These are phyloP conservation scores for Colletotrichum tamarilloi DNA, from an alignment of 2,329 filamentous ascomycete species.

Conservation along the genomic window DNA sequence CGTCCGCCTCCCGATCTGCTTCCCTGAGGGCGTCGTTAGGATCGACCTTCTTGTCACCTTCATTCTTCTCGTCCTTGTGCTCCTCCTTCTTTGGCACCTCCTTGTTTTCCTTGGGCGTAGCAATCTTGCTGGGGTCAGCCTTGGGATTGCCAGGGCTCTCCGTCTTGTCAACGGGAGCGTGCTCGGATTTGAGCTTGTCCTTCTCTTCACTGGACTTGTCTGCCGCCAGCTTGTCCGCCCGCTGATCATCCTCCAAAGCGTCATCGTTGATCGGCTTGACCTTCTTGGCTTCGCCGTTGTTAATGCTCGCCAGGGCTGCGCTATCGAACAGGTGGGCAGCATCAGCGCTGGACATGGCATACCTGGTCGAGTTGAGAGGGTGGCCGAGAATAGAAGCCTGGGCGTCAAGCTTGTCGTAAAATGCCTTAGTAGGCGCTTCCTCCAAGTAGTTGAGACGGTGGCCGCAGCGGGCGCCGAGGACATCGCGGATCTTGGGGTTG, in stretches of 20 bases:
- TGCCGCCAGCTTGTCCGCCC: constrained; percentile 18
- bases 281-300: constrained; percentile 23
- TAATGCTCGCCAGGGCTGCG: constrained; percentile 22
- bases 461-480: constrained; percentile 35
- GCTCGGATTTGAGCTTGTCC: constrained; percentile 26
- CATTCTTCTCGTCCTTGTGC: constrained; percentile 16
- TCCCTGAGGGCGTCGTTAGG: constrained; percentile 32
- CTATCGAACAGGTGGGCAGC: constrained; percentile 30
- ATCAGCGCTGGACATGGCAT: constrained; percentile 32
- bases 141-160: constrained; percentile 29
- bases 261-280: constrained; percentile 25
- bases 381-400: constrained; percentile 27
- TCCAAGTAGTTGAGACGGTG: constrained; percentile 37
- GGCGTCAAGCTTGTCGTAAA: constrained; percentile 35
- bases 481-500: constrained; percentile 34
- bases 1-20: constrained; percentile 12
- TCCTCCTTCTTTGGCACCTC: constrained; percentile 5
- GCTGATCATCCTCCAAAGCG: constrained; percentile 32
- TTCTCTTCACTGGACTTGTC: constrained; percentile 29
- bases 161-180: constrained; percentile 23
- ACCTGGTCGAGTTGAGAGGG: constrained; percentile 33
- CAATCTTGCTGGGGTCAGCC: constrained; percentile 19
- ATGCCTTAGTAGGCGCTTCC: constrained; percentile 29
- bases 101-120: constrained; percentile 4
- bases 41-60: constrained; percentile 32